Evolutionary conservation across 495 filamentous ascomycete genomes (phyloP), one percentile per base, ranked within the genome.

Genomic region (Haplographium delicatum): DNA sequence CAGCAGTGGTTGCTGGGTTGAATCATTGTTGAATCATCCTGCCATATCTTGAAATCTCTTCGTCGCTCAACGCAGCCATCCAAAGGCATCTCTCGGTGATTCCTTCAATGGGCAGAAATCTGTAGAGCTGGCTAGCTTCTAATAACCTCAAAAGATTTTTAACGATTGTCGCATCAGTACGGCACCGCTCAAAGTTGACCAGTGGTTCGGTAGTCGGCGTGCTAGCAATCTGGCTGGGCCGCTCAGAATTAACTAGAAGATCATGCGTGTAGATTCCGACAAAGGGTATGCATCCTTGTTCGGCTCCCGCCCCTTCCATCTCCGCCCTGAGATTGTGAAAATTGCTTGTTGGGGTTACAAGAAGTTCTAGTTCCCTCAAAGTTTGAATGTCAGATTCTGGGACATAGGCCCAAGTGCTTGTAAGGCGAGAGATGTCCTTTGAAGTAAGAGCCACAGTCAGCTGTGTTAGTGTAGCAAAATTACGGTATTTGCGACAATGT

Each of bases 401-500:
- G 22, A 99, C 80, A 48, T 89, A 71, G 3, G 74, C 68, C 94
- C 94, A 99, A 0, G 94, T 97, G 48, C 72, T 79, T 25, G 75
- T 72, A 25, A 99, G 74, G 31, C 91, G 77, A 19, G 83, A 68
- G 47, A 89, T 78, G 56, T 96, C 89, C 31, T 85, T 82, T 3
- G 85, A 91, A 20, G 89, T 84, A 26, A 99, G 72, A 1, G 94
- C 94, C 52, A 96, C 86, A 2, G 89, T 86, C 58, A 99, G 80
- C 63, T 99, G 94, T 27, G 87, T 84, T 88, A 96, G 88, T 9
- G 94, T 96, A 16, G 94, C 93, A 64, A 90, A 99, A 62, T 99
- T 99, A 59, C 89, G 86, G 40, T 93, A 82, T 30, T 78, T 82
- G 49, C 90, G 80, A 40, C 87, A 88, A 66, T 95, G 86, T 0